Base-by-base conservation (phyloP, 495 filamentous ascomycete genomes). In the Daldinia caldariorum region DNA sequence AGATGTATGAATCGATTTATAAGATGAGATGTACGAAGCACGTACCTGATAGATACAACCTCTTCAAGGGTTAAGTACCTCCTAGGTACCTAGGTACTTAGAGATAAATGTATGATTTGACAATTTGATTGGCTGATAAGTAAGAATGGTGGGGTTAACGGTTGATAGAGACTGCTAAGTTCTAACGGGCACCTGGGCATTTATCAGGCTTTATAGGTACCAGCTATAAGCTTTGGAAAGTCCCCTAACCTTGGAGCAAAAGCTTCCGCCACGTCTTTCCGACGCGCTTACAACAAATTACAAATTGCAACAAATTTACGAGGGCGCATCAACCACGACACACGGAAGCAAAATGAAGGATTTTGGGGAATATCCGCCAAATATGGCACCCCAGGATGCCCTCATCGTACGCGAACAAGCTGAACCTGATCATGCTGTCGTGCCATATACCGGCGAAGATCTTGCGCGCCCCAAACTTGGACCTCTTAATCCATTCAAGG, bases 401-500 rank as follows among this genome's bases (percentile, higher is more conserved):
- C 82, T 88, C 41, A 76, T 88, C 14, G 76, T 85, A 20, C 85
- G 84, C 22, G 73, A 84, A 74, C 77, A 82, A 69, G 80, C 81
- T 43, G 77, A 75, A 56, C 78, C 82, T 53, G 83, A 85, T 62
- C 85, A 88, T 62, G 85, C 83, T 29, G 84, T 87, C 54, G 87
- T 90, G 13, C 86, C 87, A 41, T 92, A 94, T 78, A 88, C 89
- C 55, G 82, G 79, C 67, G 82, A 84, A 37, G 89, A 93, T 69
- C 84, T 97, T 38, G 83, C 86, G 32, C 87, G 89, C 41, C 89
- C 91, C 1, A 78, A 81, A 0, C 83, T 91, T 70, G 93, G 93
- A 5, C 93, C 93, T 34, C 81, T 86, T 26, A 94, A 97, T 76
- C 92, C 94, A n/a, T 92, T 92, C 81, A 89, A 90, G 77, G 83